Conservation (phyloP, 352 stramenopile genomes). For the Phytophthora rubi region DNA sequence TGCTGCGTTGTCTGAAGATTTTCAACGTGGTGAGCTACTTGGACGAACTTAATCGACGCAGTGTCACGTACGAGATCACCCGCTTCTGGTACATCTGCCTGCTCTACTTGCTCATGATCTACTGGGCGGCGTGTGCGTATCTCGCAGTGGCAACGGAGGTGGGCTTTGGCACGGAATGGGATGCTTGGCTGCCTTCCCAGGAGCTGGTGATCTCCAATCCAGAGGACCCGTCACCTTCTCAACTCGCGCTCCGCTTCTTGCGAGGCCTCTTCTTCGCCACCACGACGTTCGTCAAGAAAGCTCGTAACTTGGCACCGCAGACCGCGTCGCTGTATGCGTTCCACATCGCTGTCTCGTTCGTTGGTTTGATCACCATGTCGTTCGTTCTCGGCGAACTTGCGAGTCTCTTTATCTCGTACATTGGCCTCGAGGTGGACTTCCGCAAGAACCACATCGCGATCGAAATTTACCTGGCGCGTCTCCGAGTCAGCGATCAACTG, state of each 20-base stretch:
- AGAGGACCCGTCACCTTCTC: slow-evolving; percentile 31
- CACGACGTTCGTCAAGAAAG: slow-evolving; percentile 55
- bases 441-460: slow-evolving; percentile 61
- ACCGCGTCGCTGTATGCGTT: slow-evolving; percentile 42
- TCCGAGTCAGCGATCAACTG: slow-evolving; percentile 36
- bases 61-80: slow-evolving; percentile 57
- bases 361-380: slow-evolving; percentile 52
- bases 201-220: slow-evolving; percentile 39
- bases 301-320: slow-evolving; percentile 40
- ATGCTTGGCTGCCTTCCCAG: slow-evolving; percentile 54
- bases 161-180: slow-evolving; percentile 58
- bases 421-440: slow-evolving; percentile 61
- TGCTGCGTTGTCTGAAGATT: slow-evolving; percentile 57
- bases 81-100: slow-evolving; percentile 60
- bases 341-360: slow-evolving; percentile 46
- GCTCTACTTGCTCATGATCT: slow-evolving; percentile 66
- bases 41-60: slow-evolving; percentile 64
- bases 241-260: slow-evolving; percentile 44
- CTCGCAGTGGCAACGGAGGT: slow-evolving; percentile 43
- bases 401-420: slow-evolving; percentile 58
- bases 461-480: slow-evolving; percentile 46
- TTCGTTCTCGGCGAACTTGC: slow-evolving; percentile 57
- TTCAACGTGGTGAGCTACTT: slow-evolving; percentile 61
- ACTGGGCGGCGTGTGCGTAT: slow-evolving; percentile 64
- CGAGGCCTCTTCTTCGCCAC: slow-evolving; percentile 52